Evolutionary conservation across 768 basidiomycete genomes (phyloP).

Genomic region (Strobilomyces confusus): DNA sequence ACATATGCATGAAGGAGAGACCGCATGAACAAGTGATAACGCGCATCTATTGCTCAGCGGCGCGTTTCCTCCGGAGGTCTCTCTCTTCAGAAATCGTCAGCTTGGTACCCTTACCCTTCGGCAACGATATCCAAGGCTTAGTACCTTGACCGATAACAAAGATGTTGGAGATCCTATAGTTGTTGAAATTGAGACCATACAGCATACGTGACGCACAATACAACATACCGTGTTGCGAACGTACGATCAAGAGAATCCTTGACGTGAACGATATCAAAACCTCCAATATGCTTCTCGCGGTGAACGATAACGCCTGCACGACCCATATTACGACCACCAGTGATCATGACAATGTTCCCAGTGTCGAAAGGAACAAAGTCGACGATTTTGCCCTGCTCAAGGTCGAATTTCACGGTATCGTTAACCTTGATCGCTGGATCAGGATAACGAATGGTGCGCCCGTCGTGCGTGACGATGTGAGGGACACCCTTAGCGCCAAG

Average conservation of each 20-base stretch:
- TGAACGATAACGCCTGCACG: conserved; percentile 94
- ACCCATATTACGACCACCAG: conserved; percentile 99
- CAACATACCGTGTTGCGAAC: conserved; percentile 90
- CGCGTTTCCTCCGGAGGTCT: conserved; percentile 83
- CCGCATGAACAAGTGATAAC: conserved; percentile 4
- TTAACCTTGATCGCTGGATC: conserved; percentile 94
- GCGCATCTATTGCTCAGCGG: conserved; percentile 57
- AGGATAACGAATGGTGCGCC: conserved; percentile 99
- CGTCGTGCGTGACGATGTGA: conserved; percentile 97
- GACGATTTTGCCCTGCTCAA: conserved; percentile 89
- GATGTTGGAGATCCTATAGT: conserved; percentile 84
- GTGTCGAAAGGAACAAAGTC: conserved; percentile 96
- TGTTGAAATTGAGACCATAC: background rate
- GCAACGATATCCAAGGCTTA: conserved; percentile 96
- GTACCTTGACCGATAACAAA: conserved; percentile 95
- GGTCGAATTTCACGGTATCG: conserved; percentile 96
- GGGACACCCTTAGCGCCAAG: conserved; percentile 93
- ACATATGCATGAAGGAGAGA: conserved; percentile 10
- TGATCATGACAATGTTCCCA: conserved; percentile 96
- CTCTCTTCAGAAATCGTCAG: conserved; percentile 97
- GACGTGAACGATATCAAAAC: conserved; percentile 98
- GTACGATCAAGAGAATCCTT: conserved; percentile 93
- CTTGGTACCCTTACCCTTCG: conserved; percentile 97
- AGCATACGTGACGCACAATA: background rate
- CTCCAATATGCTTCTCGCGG: conserved; percentile 96